Base-by-base conservation (phyloP, 179 eudicot genomes). In the Pouteria campechiana region DNA sequence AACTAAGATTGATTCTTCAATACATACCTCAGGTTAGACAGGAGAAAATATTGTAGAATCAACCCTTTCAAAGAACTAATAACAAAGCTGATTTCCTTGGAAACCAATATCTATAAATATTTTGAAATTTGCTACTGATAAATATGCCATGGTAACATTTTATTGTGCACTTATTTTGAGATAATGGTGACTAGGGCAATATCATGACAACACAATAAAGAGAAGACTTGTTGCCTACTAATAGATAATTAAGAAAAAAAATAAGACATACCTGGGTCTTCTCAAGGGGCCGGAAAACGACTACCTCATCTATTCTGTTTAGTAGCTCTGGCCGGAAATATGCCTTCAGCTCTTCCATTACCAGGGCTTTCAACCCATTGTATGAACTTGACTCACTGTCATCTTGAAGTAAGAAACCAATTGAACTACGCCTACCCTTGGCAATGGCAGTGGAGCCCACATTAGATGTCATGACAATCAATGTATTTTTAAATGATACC, bases 261-360 rank as follows among this genome's bases (percentile, higher is more conserved):
- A n/a, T n/a, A n/a, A 59, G 31, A 56, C 69, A 8, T 50, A 73
- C 80, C 81, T 74, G 76, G 44, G 62, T 52, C 54, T 66, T 69
- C 54, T 74, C 73, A 7, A 74, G 58, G 32, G 76, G 40, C 52
- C 65, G 76, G 65, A 74, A 74, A 15, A 70, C 81, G 4, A 74
- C 81, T 17, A 74, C 58, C 56, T 74, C 76, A 60, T 74, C 81
- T 33, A 74, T 66, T 44, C 74, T 59, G 50, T 75, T 75, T 37
- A 75, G 66, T 29, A 75, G 60, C 61, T 75, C 81, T n/a, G 81
- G 81, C 17, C 81, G 74, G 35, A 70, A 75, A 38, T 75, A 67
- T 0, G 46, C 44, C 61, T 75, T 70, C 6, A 75, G 70, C 48
- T 75, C 77, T 54, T 70, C 81, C 43, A 57, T 60, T 14, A 75